A percentile compares a stretch with the other conserved stretches of the same genome.
Conservation (phyloP, 345 rosid genomes). For the Hevea brasiliensis region DNA sequence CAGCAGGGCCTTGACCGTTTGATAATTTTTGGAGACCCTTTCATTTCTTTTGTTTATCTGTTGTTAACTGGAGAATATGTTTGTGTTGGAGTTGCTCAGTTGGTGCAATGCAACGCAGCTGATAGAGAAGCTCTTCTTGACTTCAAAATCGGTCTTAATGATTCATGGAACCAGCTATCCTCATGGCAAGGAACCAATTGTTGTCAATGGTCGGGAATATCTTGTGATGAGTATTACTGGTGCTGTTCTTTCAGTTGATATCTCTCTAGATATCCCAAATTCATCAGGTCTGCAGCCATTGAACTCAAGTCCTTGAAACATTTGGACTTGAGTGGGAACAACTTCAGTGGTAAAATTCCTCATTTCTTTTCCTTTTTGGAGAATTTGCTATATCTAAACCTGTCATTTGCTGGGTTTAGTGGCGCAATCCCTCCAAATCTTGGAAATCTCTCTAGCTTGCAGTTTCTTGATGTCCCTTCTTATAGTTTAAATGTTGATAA, state of each 20-base stretch:
- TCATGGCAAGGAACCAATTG: not conserved
- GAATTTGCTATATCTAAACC: slow-evolving; percentile 32
- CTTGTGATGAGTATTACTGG: not conserved
- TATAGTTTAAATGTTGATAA: slow-evolving; percentile 8
- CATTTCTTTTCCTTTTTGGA: slow-evolving; percentile 33
- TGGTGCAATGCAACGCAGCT: not conserved
- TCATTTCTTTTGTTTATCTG: not conserved
- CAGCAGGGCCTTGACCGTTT: no score
- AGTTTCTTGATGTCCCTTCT: slow-evolving; percentile 38
- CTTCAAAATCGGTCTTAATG: not conserved
- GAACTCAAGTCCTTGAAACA: slow-evolving; percentile 30
- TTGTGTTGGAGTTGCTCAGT: not conserved
- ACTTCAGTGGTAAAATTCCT: slow-evolving; percentile 30
- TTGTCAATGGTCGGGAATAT: not conserved
- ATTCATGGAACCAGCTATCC: not conserved
- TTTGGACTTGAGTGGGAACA: slow-evolving; percentile 42
- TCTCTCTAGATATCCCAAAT: no score
- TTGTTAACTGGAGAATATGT: not conserved
- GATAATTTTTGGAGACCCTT: no score
- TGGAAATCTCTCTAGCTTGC: slow-evolving; percentile 37
- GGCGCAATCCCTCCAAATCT: slow-evolving; percentile 33
- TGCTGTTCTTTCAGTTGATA: not conserved
- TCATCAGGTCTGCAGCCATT: no score
- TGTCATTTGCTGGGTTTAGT: slow-evolving; percentile 33
- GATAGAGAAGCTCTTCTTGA: not conserved